These are phyloP conservation scores for Tubosaeta sp. DNA, from an alignment of 768 basidiomycete species.

Conservation along the genomic window DNA sequence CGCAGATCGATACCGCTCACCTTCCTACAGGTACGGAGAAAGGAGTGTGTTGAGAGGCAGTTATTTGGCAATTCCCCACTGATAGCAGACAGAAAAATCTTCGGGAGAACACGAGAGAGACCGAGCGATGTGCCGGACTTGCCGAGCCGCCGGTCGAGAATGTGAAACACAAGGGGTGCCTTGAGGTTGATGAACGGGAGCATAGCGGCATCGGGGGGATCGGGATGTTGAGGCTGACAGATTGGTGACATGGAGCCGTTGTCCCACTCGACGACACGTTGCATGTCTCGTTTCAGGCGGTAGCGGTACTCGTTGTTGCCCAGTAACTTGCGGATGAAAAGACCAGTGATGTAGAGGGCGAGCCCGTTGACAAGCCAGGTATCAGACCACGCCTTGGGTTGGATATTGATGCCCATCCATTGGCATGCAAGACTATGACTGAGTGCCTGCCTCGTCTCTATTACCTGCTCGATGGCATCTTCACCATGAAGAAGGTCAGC, in stretches of 20 bases:
- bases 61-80: slow-evolving; percentile 87
- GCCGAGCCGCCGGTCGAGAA: slow-evolving; percentile 87
- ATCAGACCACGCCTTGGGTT: slow-evolving; percentile 90
- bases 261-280: slow-evolving; percentile 84
- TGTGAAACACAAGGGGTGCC: slow-evolving; percentile 92
- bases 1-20: slow-evolving; percentile 88
- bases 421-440: slow-evolving; percentile 89
- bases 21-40: slow-evolving; percentile 88
- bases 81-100: slow-evolving; percentile 90
- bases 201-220: slow-evolving; percentile 76
- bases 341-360: slow-evolving; percentile 82
- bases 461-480: slow-evolving; percentile 87
- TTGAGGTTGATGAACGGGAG: slow-evolving; percentile 93
- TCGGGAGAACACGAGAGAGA: slow-evolving; percentile 90
- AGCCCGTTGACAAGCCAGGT: slow-evolving; percentile 96
- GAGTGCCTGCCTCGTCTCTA: slow-evolving; percentile 83
- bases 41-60: slow-evolving; percentile 82
- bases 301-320: slow-evolving; percentile 98
- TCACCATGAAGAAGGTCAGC: slow-evolving; percentile 83
- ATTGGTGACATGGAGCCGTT: slow-evolving; percentile 88
- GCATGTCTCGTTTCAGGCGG: slow-evolving; percentile 93
- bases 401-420: slow-evolving; percentile 96
- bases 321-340: slow-evolving; percentile 81
- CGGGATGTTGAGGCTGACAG: slow-evolving; percentile 80
- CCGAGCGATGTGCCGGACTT: slow-evolving; percentile 95